Conservation (phyloP, 495 filamentous ascomycete species). For the Annulohypoxylon maeteangense region DNA sequence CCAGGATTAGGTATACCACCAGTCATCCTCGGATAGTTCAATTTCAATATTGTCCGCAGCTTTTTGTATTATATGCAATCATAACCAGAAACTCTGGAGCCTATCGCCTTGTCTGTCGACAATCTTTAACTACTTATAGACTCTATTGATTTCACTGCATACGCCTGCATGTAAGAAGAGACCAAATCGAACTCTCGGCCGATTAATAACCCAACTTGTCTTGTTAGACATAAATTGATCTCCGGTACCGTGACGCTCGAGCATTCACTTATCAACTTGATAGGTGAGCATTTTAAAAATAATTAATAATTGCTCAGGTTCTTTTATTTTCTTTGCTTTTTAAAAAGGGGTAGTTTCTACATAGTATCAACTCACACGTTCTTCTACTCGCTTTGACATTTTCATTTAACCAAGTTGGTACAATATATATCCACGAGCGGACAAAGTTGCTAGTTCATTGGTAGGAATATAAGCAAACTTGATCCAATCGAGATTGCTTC, state of each 20-base stretch:
- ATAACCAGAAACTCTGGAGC: constrained; percentile 1
- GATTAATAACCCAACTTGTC: constrained; percentile 17
- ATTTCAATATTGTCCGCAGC: constrained; percentile 36
- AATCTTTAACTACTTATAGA: constrained; percentile 17
- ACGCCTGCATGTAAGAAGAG: background rate
- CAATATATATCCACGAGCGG: background rate
- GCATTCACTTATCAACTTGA: constrained; percentile 5
- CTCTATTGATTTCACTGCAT: constrained; percentile 30
- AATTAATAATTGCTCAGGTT: too few species aligned
- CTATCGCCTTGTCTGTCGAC: constrained; percentile 14
- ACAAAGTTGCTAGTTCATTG: background rate
- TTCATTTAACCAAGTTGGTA: constrained; percentile 1
- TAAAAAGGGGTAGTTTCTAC: background rate
- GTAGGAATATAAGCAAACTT: constrained; percentile 6
- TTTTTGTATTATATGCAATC: constrained; percentile 15
- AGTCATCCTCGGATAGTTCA: background rate
- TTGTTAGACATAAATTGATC: constrained; percentile 16
- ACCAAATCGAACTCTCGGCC: background rate
- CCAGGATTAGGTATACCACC: background rate
- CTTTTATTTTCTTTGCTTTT: background rate
- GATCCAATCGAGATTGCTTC: background rate
- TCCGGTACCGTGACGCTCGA: constrained; percentile 9
- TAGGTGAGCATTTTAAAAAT: constrained; percentile 8
- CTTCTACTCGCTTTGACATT: background rate
- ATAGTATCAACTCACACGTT: background rate